Percentiles rank a stretch among this genome's conserved stretches.
phyloP scores from a whole-genome alignment of 805 yeast species.

The Cyberlindnera americana region DNA sequence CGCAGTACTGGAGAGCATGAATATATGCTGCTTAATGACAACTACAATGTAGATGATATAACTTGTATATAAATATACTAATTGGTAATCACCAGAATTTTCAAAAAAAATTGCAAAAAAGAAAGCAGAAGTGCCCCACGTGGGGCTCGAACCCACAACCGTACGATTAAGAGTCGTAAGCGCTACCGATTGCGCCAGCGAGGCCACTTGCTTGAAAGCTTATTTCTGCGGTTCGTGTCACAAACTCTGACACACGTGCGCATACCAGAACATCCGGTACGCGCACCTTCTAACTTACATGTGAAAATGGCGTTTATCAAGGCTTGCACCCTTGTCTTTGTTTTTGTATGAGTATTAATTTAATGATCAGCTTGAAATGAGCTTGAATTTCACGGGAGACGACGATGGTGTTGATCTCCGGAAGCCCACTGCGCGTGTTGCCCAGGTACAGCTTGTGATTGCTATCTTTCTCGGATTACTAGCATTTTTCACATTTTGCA shows the following conservation, averaged over 20 bases:
- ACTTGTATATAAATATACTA: too few species aligned
- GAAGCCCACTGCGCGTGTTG: constrained; percentile 43
- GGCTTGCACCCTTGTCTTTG: background rate
- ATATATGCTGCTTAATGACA: too few species aligned
- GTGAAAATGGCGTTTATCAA: background rate
- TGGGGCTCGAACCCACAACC: constrained; percentile 36
- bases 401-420: constrained; percentile 20
- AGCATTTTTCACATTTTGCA: constrained; percentile 67
- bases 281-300: too few species aligned
- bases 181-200: constrained; percentile 36
- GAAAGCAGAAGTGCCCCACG: constrained; percentile 27
- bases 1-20: constrained; percentile 99
- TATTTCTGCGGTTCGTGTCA: constrained; percentile 1
- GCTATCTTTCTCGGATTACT: constrained; percentile 65
- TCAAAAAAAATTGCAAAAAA: constrained; percentile 1
- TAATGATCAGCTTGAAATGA: too few species aligned
- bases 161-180: constrained; percentile 34
- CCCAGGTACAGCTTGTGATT: constrained; percentile 71
- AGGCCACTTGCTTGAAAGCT: constrained; percentile 18
- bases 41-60: constrained; percentile 28
- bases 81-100: too few species aligned
- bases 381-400: background rate
- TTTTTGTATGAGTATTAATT: too few species aligned
- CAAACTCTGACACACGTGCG: too few species aligned
- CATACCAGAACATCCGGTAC: too few species aligned